Evolutionary conservation across 129 eudicot genomes (phyloP).

Genomic region (Kitagawia praeruptora): DNA sequence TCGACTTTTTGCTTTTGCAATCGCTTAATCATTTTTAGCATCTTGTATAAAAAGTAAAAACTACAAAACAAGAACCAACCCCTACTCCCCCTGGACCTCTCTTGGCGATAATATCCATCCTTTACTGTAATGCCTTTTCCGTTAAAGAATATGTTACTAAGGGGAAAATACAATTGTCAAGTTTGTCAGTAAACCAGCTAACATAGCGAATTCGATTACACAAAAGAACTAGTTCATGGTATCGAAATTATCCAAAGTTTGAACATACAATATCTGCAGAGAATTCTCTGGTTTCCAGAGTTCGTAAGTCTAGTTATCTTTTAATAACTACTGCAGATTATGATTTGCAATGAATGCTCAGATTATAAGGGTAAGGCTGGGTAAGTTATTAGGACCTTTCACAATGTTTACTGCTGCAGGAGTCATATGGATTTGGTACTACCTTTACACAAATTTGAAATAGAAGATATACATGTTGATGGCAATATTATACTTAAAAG

Average conservation of each 20-base stretch:
- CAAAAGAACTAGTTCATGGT: not conserved
- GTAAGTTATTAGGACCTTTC: too few relatives aligned
- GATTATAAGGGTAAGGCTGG: too few relatives aligned
- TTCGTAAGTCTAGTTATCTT: too few relatives aligned
- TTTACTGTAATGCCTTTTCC: not conserved
- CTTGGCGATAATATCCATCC: not conserved
- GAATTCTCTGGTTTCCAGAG: too few relatives aligned
- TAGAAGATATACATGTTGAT: too few relatives aligned
- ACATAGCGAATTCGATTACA: not conserved
- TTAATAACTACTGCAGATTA: too few relatives aligned
- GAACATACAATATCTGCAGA: constrained; percentile 93
- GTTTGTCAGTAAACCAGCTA: not conserved
- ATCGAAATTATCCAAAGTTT: not conserved
- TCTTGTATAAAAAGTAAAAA: not conserved
- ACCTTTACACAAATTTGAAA: too few relatives aligned
- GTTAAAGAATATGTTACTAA: not conserved
- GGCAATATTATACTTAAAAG: too few relatives aligned
- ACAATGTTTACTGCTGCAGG: too few relatives aligned
- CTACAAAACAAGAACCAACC: not conserved
- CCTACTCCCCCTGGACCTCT: not conserved
- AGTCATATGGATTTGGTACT: too few relatives aligned
- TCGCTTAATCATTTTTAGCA: not conserved
- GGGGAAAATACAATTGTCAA: not conserved
- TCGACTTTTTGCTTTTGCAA: too few relatives aligned
- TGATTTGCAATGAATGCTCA: too few relatives aligned